Percentiles rank a stretch among this genome's conserved stretches.
Evolutionary conservation across 805 yeast genomes (phyloP).

Genomic region (Candida ficus): DNA sequence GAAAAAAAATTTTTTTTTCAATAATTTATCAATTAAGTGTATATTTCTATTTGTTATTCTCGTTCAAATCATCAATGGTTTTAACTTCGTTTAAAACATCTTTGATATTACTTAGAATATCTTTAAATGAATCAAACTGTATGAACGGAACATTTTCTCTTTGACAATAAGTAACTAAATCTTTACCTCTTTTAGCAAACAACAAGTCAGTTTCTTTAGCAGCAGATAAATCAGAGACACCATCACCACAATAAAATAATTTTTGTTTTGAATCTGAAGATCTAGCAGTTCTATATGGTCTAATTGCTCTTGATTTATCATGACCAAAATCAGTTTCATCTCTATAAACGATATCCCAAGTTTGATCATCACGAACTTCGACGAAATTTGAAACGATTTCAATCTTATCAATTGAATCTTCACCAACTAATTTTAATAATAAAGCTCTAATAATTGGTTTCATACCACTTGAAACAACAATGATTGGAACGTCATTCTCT

Average conservation of each 20-base stretch:
- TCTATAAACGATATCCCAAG: constrained; percentile 82
- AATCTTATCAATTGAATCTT: constrained; percentile 62
- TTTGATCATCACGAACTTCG: constrained; percentile 43
- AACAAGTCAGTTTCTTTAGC: constrained; percentile 91
- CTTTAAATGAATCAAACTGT: constrained; percentile 72
- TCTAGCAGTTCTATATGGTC: constrained; percentile 31
- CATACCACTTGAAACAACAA: constrained; percentile 93
- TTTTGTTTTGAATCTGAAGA: constrained; percentile 44
- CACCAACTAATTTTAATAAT: constrained; percentile 69
- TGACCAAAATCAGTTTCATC: constrained; percentile 92
- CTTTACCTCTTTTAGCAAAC: constrained; percentile 91
- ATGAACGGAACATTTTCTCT: constrained; percentile 78
- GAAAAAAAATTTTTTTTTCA: background rate
- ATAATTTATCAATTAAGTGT: background rate
- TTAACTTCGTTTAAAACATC: constrained; percentile 43
- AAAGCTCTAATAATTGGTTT: constrained; percentile 81
- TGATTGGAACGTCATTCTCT: constrained; percentile 67
- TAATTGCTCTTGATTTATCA: constrained; percentile 83
- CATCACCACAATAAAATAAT: constrained; percentile 94
- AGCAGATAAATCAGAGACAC: constrained; percentile 92
- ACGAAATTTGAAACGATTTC: constrained; percentile 83
- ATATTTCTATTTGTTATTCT: constrained; percentile 20
- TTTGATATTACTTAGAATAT: constrained; percentile 61
- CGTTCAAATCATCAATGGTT: constrained; percentile 31
- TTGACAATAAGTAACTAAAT: constrained; percentile 78